Conservation (phyloP, 2,329 filamentous ascomycete species). For the Cucurbitaria berberidis region DNA sequence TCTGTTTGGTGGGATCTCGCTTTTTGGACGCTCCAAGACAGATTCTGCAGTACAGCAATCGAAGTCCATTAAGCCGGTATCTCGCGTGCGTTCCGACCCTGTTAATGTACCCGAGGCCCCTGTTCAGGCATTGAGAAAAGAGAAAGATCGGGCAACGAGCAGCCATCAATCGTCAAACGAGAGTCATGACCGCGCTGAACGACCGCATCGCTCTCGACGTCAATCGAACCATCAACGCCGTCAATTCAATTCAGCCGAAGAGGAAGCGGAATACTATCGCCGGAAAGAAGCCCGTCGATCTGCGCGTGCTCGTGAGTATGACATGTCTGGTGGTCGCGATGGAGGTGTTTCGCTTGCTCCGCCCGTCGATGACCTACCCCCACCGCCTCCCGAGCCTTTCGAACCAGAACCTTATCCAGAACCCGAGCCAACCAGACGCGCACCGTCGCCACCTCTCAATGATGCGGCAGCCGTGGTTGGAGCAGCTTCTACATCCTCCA, state of each 20-base stretch:
- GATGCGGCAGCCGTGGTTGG: conserved; percentile 36
- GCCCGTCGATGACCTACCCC: conserved; percentile 23
- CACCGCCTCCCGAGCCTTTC: conserved; percentile 27
- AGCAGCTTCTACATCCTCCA: conserved; percentile 35
- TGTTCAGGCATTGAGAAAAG: conserved; percentile 22
- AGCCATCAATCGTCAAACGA: conserved; percentile 43
- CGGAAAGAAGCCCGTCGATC: conserved; percentile 40
- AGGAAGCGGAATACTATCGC: conserved; percentile 42
- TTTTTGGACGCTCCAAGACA: conserved; percentile 42
- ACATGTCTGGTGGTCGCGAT: conserved; percentile 37
- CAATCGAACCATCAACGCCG: conserved; percentile 29
- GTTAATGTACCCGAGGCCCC: conserved; percentile 22
- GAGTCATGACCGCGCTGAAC: conserved; percentile 38
- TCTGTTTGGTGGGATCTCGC: conserved; percentile 35
- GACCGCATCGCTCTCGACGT: conserved; percentile 38
- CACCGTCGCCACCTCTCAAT: conserved; percentile 26
- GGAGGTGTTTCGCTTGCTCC: conserved; percentile 28
- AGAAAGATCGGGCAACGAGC: conserved; percentile 31
- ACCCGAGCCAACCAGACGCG: conserved; percentile 8
- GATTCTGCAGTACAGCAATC: conserved; percentile 33
- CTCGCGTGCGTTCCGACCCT: conserved; percentile 35
- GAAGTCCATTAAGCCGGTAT: conserved; percentile 30
- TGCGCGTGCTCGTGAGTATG: conserved; percentile 30
- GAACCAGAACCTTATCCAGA: conserved; percentile 16
- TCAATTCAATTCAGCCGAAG: conserved; percentile 35